A percentile compares a stretch with the other conserved stretches of the same genome.
phyloP scores from a whole-genome alignment of 106 monocot genomes.

The Platanthera zijinensis region DNA sequence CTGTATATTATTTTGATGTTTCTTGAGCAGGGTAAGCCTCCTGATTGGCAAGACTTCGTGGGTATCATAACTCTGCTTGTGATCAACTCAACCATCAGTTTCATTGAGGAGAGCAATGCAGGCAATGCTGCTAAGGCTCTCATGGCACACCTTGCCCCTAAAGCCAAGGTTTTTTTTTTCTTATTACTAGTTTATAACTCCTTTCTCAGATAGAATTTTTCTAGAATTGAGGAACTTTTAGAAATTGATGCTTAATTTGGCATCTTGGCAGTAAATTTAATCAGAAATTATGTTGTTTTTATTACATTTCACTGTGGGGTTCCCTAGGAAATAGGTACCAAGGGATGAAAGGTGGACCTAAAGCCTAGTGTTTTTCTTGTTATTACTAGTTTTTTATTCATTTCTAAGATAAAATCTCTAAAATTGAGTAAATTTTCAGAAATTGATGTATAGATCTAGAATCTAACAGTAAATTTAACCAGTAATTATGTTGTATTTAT shows the following conservation, averaged over 20 bases:
- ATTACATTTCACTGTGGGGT: background rate
- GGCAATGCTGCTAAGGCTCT: conserved; percentile 77
- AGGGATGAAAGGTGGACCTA: conserved; percentile 62
- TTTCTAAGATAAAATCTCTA: no score
- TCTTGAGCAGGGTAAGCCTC: conserved; percentile 68
- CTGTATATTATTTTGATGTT: no score
- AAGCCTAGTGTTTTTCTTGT: no score
- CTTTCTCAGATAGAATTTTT: background rate
- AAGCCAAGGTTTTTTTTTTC: conserved; percentile 50
- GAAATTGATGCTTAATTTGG: background rate
- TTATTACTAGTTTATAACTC: background rate
- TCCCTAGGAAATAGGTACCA: conserved; percentile 37
- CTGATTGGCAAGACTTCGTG: conserved; percentile 92
- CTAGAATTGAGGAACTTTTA: background rate
- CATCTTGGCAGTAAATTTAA: background rate
- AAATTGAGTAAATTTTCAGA: background rate
- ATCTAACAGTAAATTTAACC: background rate
- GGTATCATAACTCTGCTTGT: conserved; percentile 77
- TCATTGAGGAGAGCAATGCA: conserved; percentile 83
- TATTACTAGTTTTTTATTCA: no score
- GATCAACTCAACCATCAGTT: conserved; percentile 84
- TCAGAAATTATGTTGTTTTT: background rate
- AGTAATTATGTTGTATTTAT: background rate
- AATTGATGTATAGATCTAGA: background rate
- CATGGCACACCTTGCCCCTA: conserved; percentile 81